These are phyloP conservation scores for Saccharomyces hybrid DNA, from an alignment of 1,139 yeast genomes.

Conservation along the genomic window DNA sequence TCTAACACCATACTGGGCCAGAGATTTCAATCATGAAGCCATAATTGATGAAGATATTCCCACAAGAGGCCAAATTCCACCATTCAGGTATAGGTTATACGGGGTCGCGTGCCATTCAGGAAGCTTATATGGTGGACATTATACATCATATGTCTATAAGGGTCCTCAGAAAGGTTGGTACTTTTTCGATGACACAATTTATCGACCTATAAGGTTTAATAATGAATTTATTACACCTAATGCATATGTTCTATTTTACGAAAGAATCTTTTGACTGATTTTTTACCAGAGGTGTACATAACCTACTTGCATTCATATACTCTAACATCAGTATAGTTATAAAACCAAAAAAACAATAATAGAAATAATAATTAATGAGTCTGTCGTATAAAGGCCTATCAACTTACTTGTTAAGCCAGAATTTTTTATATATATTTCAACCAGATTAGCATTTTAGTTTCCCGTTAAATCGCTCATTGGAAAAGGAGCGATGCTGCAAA, in stretches of 20 bases:
- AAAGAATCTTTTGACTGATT: conserved; percentile 10
- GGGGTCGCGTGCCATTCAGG: conserved; percentile 87
- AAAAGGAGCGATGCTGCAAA: conserved; percentile 76
- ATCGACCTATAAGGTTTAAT: conserved; percentile 19
- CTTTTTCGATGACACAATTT: conserved; percentile 25
- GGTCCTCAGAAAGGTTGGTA: conserved; percentile 37
- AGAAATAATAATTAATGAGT: neutral
- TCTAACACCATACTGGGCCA: conserved; percentile 73
- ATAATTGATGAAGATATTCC: conserved; percentile 38
- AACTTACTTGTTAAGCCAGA: neutral
- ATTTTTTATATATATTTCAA: neutral
- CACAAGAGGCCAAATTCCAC: conserved; percentile 62
- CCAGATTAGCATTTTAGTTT: too few relatives aligned
- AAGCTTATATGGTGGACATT: conserved; percentile 75
- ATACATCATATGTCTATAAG: conserved; percentile 72
- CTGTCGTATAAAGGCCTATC: neutral
- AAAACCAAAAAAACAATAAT: neutral
- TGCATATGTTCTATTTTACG: conserved; percentile 73
- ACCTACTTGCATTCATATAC: neutral
- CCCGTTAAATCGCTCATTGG: conserved; percentile 8
- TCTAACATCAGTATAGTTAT: neutral
- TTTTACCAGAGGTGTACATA: neutral
- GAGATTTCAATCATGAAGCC: conserved; percentile 29
- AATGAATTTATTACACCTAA: conserved; percentile 33
- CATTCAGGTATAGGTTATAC: conserved; percentile 64